Evolutionary conservation across 306 rosid species (phyloP).

Genomic region (Cicer yamashitae): DNA sequence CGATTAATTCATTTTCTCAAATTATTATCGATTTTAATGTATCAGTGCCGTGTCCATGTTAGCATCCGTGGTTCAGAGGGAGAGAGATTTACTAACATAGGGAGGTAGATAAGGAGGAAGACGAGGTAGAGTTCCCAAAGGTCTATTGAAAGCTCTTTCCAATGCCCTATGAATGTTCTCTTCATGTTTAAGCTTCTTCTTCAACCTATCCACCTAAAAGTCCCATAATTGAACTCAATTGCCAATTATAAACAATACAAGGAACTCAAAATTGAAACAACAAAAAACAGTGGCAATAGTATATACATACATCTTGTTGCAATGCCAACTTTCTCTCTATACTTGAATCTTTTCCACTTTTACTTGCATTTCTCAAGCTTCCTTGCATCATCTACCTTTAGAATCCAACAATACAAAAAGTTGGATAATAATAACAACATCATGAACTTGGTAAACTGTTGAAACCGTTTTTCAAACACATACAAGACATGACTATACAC

Average conservation of each 20-base stretch:
- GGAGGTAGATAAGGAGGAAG: constrained; percentile 96
- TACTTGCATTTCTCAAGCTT: constrained; percentile 52
- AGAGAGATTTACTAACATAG: constrained; percentile 55
- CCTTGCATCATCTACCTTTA: constrained; percentile 66
- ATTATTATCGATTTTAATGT: too few relatives aligned
- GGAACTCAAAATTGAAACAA: constrained; percentile 2
- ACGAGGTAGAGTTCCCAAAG: constrained; percentile 94
- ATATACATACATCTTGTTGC: constrained; percentile 72
- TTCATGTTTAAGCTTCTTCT: constrained; percentile 88
- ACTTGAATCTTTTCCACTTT: constrained; percentile 56
- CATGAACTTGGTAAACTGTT: constrained; percentile 43
- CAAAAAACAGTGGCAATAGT: constrained; percentile 10
- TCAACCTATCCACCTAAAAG: constrained; percentile 79
- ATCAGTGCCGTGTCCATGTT: background rate
- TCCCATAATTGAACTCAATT: constrained; percentile 33
- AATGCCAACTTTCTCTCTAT: constrained; percentile 73
- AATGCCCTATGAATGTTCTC: constrained; percentile 89
- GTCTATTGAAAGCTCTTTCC: constrained; percentile 89
- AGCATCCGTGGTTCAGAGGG: too few relatives aligned
- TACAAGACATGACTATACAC: constrained; percentile 36
- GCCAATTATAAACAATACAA: background rate
- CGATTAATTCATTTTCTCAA: background rate
- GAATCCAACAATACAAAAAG: constrained; percentile 39
- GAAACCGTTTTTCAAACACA: constrained; percentile 57
- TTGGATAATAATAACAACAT: constrained; percentile 24